Evolutionary conservation across 2,329 filamentous ascomycete genomes (phyloP).

Genomic region (Claviceps sp.): DNA sequence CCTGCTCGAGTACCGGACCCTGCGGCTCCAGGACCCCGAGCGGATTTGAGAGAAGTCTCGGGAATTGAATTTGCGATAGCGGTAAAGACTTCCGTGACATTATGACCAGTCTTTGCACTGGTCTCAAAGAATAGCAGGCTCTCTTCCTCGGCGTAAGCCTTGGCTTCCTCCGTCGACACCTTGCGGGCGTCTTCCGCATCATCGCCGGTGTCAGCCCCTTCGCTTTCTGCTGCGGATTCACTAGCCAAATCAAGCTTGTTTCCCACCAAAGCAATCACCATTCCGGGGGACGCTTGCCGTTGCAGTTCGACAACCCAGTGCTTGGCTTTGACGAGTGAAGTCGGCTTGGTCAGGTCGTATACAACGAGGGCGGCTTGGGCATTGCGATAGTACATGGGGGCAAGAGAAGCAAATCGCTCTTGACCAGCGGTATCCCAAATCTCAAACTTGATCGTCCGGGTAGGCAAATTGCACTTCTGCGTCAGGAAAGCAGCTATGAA

Average conservation of each 20-base stretch:
- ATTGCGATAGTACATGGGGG: conserved; percentile 99
- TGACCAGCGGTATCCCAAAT: conserved; percentile 99
- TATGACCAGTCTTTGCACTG: conserved; percentile 88
- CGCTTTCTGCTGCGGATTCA: conserved; percentile 33
- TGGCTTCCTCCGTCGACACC: conserved; percentile 80
- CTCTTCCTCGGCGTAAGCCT: conserved; percentile 89
- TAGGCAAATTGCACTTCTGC: conserved; percentile 94
- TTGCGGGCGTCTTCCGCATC: conserved; percentile 67
- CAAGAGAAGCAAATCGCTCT: conserved; percentile 90
- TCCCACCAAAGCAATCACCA: conserved; percentile 91
- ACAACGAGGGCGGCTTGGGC: conserved; percentile 94
- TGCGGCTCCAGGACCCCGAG: conserved; percentile 57
- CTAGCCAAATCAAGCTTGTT: conserved; percentile 89
- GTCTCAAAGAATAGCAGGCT: conserved; percentile 94
- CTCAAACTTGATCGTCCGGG: conserved; percentile 81
- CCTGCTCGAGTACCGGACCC: conserved; percentile 44
- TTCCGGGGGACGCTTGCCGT: conserved; percentile 87
- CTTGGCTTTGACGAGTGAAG: conserved; percentile 89
- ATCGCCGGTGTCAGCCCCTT: conserved; percentile 43
- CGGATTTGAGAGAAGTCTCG: conserved; percentile 87
- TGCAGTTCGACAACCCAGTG: conserved; percentile 98
- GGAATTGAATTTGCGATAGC: conserved; percentile 97
- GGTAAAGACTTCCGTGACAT: conserved; percentile 92
- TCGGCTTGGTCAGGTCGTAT: conserved; percentile 95
- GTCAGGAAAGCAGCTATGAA: conserved; percentile 81